phyloP scores from a whole-genome alignment of 2,329 filamentous ascomycete genomes.

The Fusarium guadeloupense region DNA sequence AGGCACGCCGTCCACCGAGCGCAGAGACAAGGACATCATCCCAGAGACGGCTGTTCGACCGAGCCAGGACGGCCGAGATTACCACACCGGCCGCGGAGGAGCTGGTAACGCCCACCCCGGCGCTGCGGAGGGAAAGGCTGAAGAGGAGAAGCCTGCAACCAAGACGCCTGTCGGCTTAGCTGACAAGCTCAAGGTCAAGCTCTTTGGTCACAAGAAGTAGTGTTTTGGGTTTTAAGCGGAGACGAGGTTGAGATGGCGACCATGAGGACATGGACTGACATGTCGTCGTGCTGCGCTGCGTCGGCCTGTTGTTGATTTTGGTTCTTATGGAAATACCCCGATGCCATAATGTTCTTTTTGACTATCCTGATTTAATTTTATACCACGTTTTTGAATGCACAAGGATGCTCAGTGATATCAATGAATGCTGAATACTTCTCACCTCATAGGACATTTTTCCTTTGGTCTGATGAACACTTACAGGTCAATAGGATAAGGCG shows the following conservation, averaged over 20 bases:
- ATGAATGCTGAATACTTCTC: background rate
- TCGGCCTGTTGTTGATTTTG: slow-evolving; percentile 22
- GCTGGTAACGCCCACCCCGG: slow-evolving; percentile 63
- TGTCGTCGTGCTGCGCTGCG: background rate
- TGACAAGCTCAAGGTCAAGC: slow-evolving; percentile 67
- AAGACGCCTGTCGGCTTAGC: slow-evolving; percentile 56
- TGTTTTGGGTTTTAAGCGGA: background rate
- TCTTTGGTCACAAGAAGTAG: slow-evolving; percentile 61
- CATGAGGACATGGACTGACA: slow-evolving; percentile 2
- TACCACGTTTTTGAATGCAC: slow-evolving; percentile 13
- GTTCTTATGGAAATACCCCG: slow-evolving; percentile 41
- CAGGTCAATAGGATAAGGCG: background rate
- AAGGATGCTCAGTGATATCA: background rate
- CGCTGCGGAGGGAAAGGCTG: slow-evolving; percentile 45
- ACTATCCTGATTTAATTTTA: slow-evolving; percentile 14
- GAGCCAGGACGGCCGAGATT: slow-evolving; percentile 58
- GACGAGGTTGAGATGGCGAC: slow-evolving; percentile 1
- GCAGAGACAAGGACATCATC: slow-evolving; percentile 62
- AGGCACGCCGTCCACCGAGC: slow-evolving; percentile 50
- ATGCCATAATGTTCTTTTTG: slow-evolving; percentile 32
- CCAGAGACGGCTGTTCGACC: slow-evolving; percentile 62
- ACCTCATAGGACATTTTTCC: background rate
- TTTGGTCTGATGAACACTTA: too few relatives aligned
- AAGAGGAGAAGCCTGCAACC: slow-evolving; percentile 43
- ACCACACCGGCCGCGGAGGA: slow-evolving; percentile 68